Conservation (phyloP, 768 basidiomycete species). For the Candolleomyces aberdarensis region DNA sequence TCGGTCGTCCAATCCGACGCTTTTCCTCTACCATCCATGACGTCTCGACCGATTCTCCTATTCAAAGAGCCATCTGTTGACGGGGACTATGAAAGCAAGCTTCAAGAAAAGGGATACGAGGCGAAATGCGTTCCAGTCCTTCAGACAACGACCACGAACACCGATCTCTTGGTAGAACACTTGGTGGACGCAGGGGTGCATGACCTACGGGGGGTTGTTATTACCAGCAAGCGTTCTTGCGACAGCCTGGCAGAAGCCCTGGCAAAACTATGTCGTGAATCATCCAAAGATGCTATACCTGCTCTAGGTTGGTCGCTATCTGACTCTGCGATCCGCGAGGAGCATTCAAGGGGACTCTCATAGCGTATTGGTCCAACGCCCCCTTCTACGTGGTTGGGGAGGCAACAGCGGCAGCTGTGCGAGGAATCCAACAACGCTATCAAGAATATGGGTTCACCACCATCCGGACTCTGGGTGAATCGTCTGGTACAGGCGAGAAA, state of each 20-base stretch:
- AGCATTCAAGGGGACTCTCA: no score
- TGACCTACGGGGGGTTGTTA: conserved; percentile 57
- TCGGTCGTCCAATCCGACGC: no score
- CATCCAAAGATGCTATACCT: no score
- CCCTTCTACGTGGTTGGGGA: no score
- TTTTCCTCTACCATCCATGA: neutral
- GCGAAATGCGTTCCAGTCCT: conserved; percentile 68
- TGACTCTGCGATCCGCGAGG: no score
- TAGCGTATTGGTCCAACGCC: no score
- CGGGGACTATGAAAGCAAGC: conserved; percentile 60
- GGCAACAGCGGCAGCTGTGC: conserved; percentile 52
- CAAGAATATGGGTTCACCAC: conserved; percentile 5
- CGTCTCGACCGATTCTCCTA: conserved; percentile 31
- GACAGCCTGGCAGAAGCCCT: conserved; percentile 64
- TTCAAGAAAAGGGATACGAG: conserved; percentile 45
- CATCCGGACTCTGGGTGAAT: conserved; percentile 37
- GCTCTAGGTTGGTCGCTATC: no score
- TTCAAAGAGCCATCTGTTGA: conserved; percentile 39
- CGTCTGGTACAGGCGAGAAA: conserved; percentile 62
- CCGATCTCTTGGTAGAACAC: conserved; percentile 39
- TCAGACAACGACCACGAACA: conserved; percentile 58
- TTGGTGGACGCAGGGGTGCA: conserved; percentile 20
- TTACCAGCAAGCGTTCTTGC: conserved; percentile 77
- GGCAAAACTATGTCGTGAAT: conserved; percentile 6
- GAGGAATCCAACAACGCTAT: conserved; percentile 23